These are phyloP conservation scores for Cystobasidium ongulense DNA, from an alignment of 768 basidiomycete genomes.

Conservation along the genomic window DNA sequence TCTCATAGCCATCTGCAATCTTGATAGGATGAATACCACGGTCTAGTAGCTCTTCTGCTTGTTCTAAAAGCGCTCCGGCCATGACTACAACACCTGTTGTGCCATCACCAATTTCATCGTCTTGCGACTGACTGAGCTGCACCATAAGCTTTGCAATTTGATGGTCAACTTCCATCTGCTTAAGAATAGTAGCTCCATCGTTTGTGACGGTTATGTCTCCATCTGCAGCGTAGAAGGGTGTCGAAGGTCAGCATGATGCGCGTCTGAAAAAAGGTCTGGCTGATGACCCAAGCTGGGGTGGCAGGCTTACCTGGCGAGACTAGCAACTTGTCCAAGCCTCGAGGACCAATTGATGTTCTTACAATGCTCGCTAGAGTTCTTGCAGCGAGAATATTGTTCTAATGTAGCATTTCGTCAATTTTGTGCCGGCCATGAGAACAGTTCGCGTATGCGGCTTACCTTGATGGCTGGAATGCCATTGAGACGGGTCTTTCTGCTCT, in stretches of 20 bases:
- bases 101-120: slow-evolving; percentile 98
- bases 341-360: slow-evolving; percentile 85
- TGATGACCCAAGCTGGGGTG: background rate
- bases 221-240: slow-evolving; percentile 57
- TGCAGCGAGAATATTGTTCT: slow-evolving; percentile 80
- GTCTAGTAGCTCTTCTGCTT: slow-evolving; percentile 92
- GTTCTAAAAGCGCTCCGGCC: slow-evolving; percentile 91
- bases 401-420: slow-evolving; percentile 46
- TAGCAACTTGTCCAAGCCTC: slow-evolving; percentile 83
- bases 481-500: slow-evolving; percentile 78
- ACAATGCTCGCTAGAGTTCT: slow-evolving; percentile 88
- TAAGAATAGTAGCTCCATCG: slow-evolving; percentile 92
- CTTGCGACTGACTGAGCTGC: slow-evolving; percentile 92
- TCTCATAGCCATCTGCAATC: slow-evolving; percentile 97
- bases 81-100: slow-evolving; percentile 95
- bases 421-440: slow-evolving; percentile 29
- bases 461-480: slow-evolving; percentile 95
- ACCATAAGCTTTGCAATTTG: slow-evolving; percentile 97
- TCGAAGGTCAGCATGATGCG: slow-evolving; percentile 38
- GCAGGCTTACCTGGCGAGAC: slow-evolving; percentile 52
- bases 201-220: slow-evolving; percentile 99
- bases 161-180: slow-evolving; percentile 62
- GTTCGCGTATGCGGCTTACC: slow-evolving; percentile 47
- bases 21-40: slow-evolving; percentile 98
- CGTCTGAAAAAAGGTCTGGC: background rate